Evolutionary conservation across 139 green algal genomes (phyloP).

Genomic region (Choricystis sp.): DNA sequence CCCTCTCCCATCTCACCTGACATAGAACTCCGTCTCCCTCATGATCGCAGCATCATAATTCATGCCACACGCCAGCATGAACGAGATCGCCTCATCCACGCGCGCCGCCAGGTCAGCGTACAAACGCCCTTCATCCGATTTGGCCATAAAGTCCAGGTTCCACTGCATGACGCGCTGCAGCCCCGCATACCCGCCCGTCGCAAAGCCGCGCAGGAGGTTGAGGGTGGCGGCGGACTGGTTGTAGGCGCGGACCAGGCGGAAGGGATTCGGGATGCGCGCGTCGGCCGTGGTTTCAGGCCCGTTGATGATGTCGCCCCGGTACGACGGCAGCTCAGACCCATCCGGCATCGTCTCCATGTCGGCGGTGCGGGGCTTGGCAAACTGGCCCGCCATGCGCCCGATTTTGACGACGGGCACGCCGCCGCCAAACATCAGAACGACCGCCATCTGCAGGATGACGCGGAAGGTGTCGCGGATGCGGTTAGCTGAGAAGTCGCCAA

Average conservation of each 20-base stretch:
- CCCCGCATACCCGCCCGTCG: conserved; percentile 83
- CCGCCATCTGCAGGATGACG: conserved; percentile 84
- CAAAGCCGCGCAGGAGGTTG: conserved; percentile 94
- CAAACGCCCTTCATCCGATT: conserved; percentile 54
- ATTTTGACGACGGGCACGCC: conserved; percentile 94
- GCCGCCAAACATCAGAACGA: conserved; percentile 91
- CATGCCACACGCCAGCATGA: conserved; percentile 89
- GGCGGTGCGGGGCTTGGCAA: conserved; percentile 89
- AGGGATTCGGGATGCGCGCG: conserved; percentile 75
- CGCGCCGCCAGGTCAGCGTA: conserved; percentile 79
- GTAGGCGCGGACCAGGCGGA: conserved; percentile 67
- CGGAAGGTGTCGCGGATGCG: conserved; percentile 82
- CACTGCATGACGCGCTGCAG: conserved; percentile 80
- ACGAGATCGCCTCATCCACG: conserved; percentile 86
- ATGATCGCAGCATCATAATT: conserved; percentile 53
- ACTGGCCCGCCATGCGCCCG: conserved; percentile 95
- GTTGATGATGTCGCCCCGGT: conserved; percentile 99
- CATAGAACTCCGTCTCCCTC: conserved; percentile 94
- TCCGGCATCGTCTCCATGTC: conserved; percentile 49
- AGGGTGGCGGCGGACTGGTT: conserved; percentile 93
- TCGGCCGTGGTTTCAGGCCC: conserved; percentile 71
- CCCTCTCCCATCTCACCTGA: no score
- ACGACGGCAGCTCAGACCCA: conserved; percentile 56
- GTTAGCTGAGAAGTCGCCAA: conserved; percentile 90
- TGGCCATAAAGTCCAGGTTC: conserved; percentile 98